Conservation (phyloP, 352 stramenopile genomes). For the Pythium vanterpoolii region DNA sequence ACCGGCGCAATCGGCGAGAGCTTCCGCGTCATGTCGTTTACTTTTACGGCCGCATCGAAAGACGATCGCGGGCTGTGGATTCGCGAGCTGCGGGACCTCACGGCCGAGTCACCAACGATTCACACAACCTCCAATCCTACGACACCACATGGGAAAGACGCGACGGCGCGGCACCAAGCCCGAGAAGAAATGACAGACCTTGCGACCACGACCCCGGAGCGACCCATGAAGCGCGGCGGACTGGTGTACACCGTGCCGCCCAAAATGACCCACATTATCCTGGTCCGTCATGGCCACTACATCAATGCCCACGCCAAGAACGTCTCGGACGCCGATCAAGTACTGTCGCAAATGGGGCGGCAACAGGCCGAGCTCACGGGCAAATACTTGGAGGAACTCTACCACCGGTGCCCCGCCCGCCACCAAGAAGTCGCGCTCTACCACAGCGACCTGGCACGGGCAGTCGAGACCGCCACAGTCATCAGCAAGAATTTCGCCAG, state of each 20-base stretch:
- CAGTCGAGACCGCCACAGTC: slow-evolving; percentile 66
- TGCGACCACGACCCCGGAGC: slow-evolving; percentile 4
- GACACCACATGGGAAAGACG: background rate
- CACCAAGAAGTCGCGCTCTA: slow-evolving; percentile 54
- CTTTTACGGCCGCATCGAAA: slow-evolving; percentile 16
- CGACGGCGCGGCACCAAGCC: slow-evolving; percentile 12
- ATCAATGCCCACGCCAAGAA: slow-evolving; percentile 68
- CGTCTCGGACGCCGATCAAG: slow-evolving; percentile 57
- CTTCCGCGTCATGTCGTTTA: background rate
- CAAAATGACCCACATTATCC: slow-evolving; percentile 67
- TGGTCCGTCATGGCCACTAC: slow-evolving; percentile 81
- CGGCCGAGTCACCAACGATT: slow-evolving; percentile 3
- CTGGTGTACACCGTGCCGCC: slow-evolving; percentile 55
- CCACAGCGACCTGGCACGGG: slow-evolving; percentile 74
- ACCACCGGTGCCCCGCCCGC: slow-evolving; percentile 48
- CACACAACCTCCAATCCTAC: background rate
- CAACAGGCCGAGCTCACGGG: slow-evolving; percentile 71
- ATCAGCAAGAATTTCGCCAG: slow-evolving; percentile 52
- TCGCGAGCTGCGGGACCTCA: slow-evolving; percentile 12
- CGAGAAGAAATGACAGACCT: slow-evolving; percentile 17
- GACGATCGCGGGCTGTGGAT: slow-evolving; percentile 17
- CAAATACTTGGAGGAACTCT: slow-evolving; percentile 58
- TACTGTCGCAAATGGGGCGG: slow-evolving; percentile 75
- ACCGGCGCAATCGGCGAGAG: slow-evolving; percentile 1
- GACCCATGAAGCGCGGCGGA: slow-evolving; percentile 24